Evolutionary conservation across 805 yeast species (phyloP), one percentile per base, ranked within the genome.

Genomic region (Yarrowia keelungensis): DNA sequence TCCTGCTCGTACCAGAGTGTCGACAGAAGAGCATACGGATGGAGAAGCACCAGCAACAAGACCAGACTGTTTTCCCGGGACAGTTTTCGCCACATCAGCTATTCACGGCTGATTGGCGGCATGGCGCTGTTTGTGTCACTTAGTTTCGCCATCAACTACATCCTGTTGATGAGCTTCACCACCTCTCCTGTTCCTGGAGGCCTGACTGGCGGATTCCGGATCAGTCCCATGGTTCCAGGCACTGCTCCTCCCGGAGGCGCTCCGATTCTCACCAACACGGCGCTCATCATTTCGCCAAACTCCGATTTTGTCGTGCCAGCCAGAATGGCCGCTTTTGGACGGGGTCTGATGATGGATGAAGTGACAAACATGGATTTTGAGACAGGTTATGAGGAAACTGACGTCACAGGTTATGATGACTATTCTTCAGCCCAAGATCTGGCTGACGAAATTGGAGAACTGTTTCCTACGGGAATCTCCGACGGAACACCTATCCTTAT

Each of bases 281-380:
- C 74, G 11, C 69, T 73, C 16, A 72, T 77, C 58, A 70, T 74
- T 22, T 69, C 75, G 26, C 77, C 77, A 9, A 75, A 71, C 47
- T 67, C 75, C 36, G 76, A 78, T 70, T 50, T 72, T 42, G 72
- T 76, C 39, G 71, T 77, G 41, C 73, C 75, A 5, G 81, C 80
- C 5, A 72, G 81, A 15, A 81, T 80, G 26, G 81, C 81, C 9
- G 77, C 79, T 16, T 79, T 79, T 70, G 81, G 81, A 8, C 74
- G 77, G 35, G 69, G 75, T 7, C 73, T 75, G 22, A 35, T 62
- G 19, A 69, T 51, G 47, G 68, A 58, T 11, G 43, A 36, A 26
- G 35, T 47, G 2, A n/a, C n/a, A n/a, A n/a, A n/a, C n/a, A n/a
- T n/a, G n/a, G n/a, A n/a, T n/a, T n/a, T n/a, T 19, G 19, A 1